Evolutionary conservation across 768 basidiomycete genomes (phyloP).

Genomic region (Tricholoma matsutake): DNA sequence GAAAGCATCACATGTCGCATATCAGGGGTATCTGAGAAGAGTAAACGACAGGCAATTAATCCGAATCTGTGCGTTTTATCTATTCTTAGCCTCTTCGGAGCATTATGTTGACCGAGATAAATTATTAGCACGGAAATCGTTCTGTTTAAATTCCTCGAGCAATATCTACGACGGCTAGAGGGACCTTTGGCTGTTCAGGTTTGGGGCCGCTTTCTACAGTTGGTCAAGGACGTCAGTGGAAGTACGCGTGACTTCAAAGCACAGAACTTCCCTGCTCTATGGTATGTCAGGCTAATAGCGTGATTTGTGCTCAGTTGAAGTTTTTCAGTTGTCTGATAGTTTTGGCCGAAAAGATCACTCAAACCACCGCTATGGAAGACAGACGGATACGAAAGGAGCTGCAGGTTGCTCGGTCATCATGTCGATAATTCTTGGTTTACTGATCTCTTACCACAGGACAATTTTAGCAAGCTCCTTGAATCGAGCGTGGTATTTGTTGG

Average conservation of each 20-base stretch:
- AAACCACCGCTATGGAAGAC: slow-evolving; percentile 92
- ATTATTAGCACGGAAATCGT: slow-evolving; percentile 57
- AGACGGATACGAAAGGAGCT: slow-evolving; percentile 83
- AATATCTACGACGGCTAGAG: slow-evolving; percentile 79
- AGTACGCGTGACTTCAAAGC: slow-evolving; percentile 65
- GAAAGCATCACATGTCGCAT: slow-evolving; percentile 72
- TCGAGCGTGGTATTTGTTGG: slow-evolving; percentile 71
- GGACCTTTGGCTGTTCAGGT: slow-evolving; percentile 92
- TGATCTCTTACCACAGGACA: slow-evolving; percentile 49
- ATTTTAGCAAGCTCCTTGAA: slow-evolving; percentile 83
- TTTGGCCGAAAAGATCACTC: slow-evolving; percentile 78
- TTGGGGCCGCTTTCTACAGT: slow-evolving; percentile 75
- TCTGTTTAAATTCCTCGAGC: slow-evolving; percentile 86
- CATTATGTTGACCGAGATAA: slow-evolving; percentile 5
- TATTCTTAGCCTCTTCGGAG: background rate
- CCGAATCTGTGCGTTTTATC: slow-evolving; percentile 56
- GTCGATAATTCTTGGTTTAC: background rate
- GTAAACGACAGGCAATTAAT: slow-evolving; percentile 58
- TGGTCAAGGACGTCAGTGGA: slow-evolving; percentile 75
- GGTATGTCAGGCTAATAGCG: slow-evolving; percentile 42
- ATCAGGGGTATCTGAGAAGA: slow-evolving; percentile 52
- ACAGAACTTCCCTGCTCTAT: slow-evolving; percentile 68
- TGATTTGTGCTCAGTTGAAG: background rate
- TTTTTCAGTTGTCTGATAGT: slow-evolving; percentile 65
- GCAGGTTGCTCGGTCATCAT: slow-evolving; percentile 47